phyloP scores from a whole-genome alignment of 2,329 filamentous ascomycete species.

The Mycosphaerella sp. region DNA sequence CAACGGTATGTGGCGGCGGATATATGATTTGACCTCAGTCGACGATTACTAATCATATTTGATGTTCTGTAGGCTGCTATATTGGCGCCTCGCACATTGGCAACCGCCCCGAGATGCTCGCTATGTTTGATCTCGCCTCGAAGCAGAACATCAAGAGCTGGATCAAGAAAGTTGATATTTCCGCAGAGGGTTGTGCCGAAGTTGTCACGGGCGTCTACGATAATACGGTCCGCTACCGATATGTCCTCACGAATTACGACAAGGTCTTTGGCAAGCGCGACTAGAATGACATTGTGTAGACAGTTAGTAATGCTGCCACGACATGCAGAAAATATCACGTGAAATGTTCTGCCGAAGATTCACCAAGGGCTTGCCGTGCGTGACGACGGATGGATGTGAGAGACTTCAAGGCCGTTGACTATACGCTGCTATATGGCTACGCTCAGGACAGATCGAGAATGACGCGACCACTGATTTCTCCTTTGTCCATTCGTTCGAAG shows the following conservation, averaged over 20 bases:
- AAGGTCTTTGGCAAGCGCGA: constrained; percentile 55
- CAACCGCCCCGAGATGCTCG: constrained; percentile 43
- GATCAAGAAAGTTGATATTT: constrained; percentile 65
- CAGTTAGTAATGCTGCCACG: too few relatives aligned
- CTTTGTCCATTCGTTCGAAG: constrained; percentile 44
- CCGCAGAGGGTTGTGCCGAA: constrained; percentile 61
- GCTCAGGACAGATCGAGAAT: constrained; percentile 39
- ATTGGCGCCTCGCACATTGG: constrained; percentile 46
- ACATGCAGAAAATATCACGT: too few relatives aligned
- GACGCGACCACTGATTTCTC: constrained; percentile 42
- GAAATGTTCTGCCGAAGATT: too few relatives aligned
- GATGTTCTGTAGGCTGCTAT: constrained; percentile 32
- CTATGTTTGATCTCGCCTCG: constrained; percentile 46
- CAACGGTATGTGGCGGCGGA: constrained; percentile 49
- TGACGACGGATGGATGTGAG: background rate
- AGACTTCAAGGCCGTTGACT: background rate
- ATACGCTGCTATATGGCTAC: background rate
- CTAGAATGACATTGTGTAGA: constrained; percentile 14
- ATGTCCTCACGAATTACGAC: constrained; percentile 62
- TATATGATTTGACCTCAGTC: too few relatives aligned
- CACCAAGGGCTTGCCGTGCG: background rate
- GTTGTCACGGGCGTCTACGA: constrained; percentile 60
- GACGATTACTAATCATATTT: too few relatives aligned
- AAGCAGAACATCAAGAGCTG: constrained; percentile 49
- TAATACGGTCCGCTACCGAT: constrained; percentile 64